Evolutionary conservation across 2,329 filamentous ascomycete species (phyloP), one percentile per base, ranked within the genome.

Genomic region (Botrytis porri): DNA sequence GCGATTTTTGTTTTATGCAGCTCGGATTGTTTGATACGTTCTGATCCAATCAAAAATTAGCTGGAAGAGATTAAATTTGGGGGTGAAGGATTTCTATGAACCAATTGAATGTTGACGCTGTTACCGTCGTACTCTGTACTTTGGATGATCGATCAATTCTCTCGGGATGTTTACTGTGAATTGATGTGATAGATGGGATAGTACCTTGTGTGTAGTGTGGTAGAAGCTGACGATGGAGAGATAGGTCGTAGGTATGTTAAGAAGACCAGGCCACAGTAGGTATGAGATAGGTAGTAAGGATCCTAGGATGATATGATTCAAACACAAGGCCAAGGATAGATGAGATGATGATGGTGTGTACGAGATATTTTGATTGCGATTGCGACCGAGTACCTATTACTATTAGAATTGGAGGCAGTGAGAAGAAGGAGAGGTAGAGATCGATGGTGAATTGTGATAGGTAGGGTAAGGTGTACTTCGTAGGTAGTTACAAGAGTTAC

Each of bases 1-100:
- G 45, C 64, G 43, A 66, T 54, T 66, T 51, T 54, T 25, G 37
- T 66, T 66, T 66, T 54, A 66, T 66, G 64, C 64, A 66, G 45
- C 43, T 66, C 51, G 29, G 64, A 66, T 51, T 64, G 22, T 54
- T 54, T 39, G 32, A n/a, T 62, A 16, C 14, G 60, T 8, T 57
- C 51, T 22, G 9, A 64, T 14, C 64, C 64, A 66, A 54, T 66
- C 2, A 66, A 39, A 39, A 54, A 14, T 63, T 18, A 63, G 61
- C 4, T 43, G 61, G 4, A 29, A 41, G 61, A 18, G 61, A 63
- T 43, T 9, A 43, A 43, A 41, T 63, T 64, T 43, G 61, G 61
- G 61, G 4, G 25, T 43, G 39, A 25, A 32, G 41, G 39, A 45
- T 64, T 45, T 43, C 9, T 64, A 32, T 45, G 9, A 7, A 64